These are phyloP conservation scores for Mortierella sp. DNA, from an alignment of 371 early-diverging fungal species.

Conservation along the genomic window DNA sequence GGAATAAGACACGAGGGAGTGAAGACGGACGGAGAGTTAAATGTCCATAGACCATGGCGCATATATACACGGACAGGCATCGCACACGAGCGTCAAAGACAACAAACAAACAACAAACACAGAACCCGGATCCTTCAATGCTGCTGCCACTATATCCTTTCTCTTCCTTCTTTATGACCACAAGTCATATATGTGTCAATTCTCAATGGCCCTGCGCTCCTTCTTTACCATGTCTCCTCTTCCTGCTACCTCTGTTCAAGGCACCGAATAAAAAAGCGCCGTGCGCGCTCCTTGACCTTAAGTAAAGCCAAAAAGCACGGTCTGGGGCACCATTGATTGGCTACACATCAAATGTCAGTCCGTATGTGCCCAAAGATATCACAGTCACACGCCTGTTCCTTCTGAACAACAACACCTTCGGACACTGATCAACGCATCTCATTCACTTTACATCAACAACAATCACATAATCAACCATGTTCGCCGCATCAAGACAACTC, in stretches of 20 bases:
- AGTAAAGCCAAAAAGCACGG: background rate
- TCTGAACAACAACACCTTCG: conserved; percentile 6
- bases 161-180: no score
- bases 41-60: no score
- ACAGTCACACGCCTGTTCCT: background rate
- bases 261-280: no score
- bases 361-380: background rate
- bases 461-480: conserved; percentile 29
- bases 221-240: no score
- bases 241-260: no score
- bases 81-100: background rate
- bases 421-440: conserved; percentile 5
- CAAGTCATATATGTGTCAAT: no score
- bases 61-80: no score
- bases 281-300: background rate
- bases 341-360: background rate
- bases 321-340: background rate
- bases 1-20: background rate
- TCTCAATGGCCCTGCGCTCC: no score
- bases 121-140: background rate
- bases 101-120: background rate
- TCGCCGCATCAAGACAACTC: conserved; percentile 41
- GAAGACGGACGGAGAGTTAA: background rate
- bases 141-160: background rate
- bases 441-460: background rate